Conservation (phyloP, 495 filamentous ascomycete species). For the Tirmania nivea region DNA sequence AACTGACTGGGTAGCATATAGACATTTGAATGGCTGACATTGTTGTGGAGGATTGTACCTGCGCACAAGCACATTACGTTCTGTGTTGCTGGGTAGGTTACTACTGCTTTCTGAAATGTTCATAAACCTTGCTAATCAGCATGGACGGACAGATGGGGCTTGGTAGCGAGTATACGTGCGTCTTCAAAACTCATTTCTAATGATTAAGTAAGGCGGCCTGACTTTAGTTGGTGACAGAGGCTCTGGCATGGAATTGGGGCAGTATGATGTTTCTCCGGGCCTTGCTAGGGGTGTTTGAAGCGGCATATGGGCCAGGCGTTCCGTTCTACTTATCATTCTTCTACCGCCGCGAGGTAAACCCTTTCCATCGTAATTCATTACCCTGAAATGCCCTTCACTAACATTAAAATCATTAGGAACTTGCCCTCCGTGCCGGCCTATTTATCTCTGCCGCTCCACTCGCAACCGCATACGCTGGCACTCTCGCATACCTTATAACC, state of each 20-base stretch:
- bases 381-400: neutral
- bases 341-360: constrained; percentile 42
- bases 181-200: too few relatives aligned
- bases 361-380: neutral
- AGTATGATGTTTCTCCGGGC: constrained; percentile 46
- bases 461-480: constrained; percentile 64
- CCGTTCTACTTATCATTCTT: constrained; percentile 66
- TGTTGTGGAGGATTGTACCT: constrained; percentile 50
- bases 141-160: constrained; percentile 15
- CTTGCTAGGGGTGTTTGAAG: constrained; percentile 45
- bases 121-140: too few relatives aligned
- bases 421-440: constrained; percentile 55
- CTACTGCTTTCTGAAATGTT: too few relatives aligned
- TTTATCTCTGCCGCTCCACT: constrained; percentile 61
- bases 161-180: constrained; percentile 24
- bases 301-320: constrained; percentile 46
- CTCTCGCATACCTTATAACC: constrained; percentile 66
- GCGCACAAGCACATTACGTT: constrained; percentile 24
- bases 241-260: constrained; percentile 36
- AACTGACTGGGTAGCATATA: constrained; percentile 14
- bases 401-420: constrained; percentile 23
- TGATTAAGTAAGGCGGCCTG: constrained; percentile 14
- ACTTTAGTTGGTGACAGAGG: constrained; percentile 13
- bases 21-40: constrained; percentile 43
- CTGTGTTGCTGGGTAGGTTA: constrained; percentile 19